phyloP scores from a whole-genome alignment of 345 rosid species.

The Leavenworthia alabamica region DNA sequence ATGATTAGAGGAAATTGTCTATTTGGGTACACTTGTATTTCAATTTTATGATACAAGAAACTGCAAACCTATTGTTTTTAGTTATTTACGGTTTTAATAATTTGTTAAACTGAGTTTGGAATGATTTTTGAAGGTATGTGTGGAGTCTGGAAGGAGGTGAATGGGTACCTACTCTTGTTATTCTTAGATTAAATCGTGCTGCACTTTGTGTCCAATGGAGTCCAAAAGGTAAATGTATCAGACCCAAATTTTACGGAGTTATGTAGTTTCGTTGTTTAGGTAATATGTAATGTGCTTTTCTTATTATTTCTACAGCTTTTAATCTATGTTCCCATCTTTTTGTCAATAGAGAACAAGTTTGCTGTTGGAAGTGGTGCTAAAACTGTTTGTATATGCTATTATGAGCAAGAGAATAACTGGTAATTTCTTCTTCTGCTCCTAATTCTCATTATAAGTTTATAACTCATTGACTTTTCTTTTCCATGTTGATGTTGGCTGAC shows the following conservation, averaged over 20 bases:
- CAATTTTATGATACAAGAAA: neutral
- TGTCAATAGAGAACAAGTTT: slow-evolving; percentile 78
- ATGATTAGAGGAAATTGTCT: neutral
- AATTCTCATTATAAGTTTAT: slow-evolving; percentile 6
- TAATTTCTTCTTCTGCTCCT: slow-evolving; percentile 26
- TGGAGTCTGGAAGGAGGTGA: slow-evolving; percentile 87
- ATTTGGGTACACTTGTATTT: neutral
- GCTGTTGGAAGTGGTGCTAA: slow-evolving; percentile 99
- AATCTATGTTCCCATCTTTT: neutral
- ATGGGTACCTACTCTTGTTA: slow-evolving; percentile 95
- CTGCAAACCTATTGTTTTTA: neutral
- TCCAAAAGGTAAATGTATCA: no score
- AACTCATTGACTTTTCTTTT: neutral
- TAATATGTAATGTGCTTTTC: neutral
- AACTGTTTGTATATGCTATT: slow-evolving; percentile 95
- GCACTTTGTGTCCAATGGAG: slow-evolving; percentile 98
- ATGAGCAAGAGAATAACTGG: slow-evolving; percentile 99
- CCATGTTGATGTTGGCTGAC: neutral
- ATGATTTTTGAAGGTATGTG: slow-evolving; percentile 52
- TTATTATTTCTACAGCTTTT: slow-evolving; percentile 10
- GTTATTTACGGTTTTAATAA: slow-evolving; percentile 14
- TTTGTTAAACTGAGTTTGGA: neutral
- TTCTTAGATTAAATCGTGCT: slow-evolving; percentile 94
- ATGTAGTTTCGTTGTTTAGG: slow-evolving; percentile 2
- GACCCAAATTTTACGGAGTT: no score